Conservation (phyloP, 2,329 filamentous ascomycete genomes). For the Pyricularia sp. region DNA sequence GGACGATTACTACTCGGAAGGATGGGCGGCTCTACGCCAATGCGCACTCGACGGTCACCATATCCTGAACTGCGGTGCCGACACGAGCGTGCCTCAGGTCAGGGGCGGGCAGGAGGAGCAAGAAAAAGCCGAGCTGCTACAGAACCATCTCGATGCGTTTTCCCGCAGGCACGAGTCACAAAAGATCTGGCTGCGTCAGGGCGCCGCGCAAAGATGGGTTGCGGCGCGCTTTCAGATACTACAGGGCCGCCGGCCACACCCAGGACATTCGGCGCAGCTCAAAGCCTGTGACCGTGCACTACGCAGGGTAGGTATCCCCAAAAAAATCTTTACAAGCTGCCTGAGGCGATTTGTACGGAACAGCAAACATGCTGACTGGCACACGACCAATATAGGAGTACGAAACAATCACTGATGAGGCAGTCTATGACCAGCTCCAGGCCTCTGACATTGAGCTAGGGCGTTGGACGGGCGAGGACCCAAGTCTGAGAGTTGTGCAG, state of each 20-base stretch:
- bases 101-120: constrained; percentile 49
- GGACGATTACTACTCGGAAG: constrained; percentile 54
- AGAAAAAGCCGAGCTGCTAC: constrained; percentile 50
- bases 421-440: constrained; percentile 46
- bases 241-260: constrained; percentile 37
- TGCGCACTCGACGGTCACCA: constrained; percentile 54
- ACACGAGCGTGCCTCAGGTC: constrained; percentile 44
- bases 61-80: constrained; percentile 55
- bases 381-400: constrained; percentile 34
- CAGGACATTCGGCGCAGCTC: constrained; percentile 37
- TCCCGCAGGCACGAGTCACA: constrained; percentile 53
- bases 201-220: constrained; percentile 51
- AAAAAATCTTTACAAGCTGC: not conserved
- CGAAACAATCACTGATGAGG: constrained; percentile 46
- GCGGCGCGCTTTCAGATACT: constrained; percentile 43
- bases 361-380: not conserved
- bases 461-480: constrained; percentile 56
- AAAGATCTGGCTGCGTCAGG: constrained; percentile 55
- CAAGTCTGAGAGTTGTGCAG: constrained; percentile 45
- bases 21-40: constrained; percentile 53
- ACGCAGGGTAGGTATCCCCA: constrained; percentile 36
- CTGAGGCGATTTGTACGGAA: not conserved
- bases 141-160: constrained; percentile 53
- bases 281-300: constrained; percentile 47
- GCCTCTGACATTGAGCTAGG: constrained; percentile 42